Base-by-base conservation (phyloP, 163 green algal species). In the Volvox carteri region DNA sequence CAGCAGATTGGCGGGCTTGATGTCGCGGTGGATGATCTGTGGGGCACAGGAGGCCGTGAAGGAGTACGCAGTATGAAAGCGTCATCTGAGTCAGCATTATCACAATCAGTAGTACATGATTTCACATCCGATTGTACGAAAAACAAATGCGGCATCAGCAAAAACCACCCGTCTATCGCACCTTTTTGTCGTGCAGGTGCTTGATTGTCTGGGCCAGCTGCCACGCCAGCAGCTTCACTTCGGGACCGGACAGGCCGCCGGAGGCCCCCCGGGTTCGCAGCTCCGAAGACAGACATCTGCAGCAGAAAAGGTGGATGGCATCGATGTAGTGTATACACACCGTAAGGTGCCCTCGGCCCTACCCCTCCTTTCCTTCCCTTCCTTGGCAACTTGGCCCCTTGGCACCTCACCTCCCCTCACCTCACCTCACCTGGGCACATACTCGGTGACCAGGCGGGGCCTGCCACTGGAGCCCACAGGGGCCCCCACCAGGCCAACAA, bases 1-100 rank as follows among this genome's bases (percentile, higher is more conserved):
- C 39, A 99, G 92, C 16, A 99, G 94, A 91, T 99, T 99, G 65
- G 95, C 95, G 12, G 97, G 95, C 95, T 98, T 97, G 89, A 93
- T 28, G 81, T 93, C 90, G 28, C 90, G 86, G 44, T 93, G 90
- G 21, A 91, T 48, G 16, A 93, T 54, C 76, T 92, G 77, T 81
- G n/a, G 46, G 72, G 33, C 16, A 41, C 56, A 79, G 42, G 12
- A 23, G 35, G 41, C n/a, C n/a, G 21, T 16, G n/a, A 8, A 11
- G 19, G 30, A 8, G 6, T 8, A 16, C 7, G n/a, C n/a, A n/a
- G n/a, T n/a, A n/a, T n/a, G n/a, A 44, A 33, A 4, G 30, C n/a
- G n/a, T n/a, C n/a, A n/a, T n/a, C n/a, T 42, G 5, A 8, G 44
- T 23, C 19, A 44, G 8, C 7, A 5, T n/a, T n/a, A n/a, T n/a